Percentiles rank a stretch among this genome's conserved stretches.
phyloP scores from a whole-genome alignment of 2,329 filamentous ascomycete species.

The Ophiostoma fasciatum region DNA sequence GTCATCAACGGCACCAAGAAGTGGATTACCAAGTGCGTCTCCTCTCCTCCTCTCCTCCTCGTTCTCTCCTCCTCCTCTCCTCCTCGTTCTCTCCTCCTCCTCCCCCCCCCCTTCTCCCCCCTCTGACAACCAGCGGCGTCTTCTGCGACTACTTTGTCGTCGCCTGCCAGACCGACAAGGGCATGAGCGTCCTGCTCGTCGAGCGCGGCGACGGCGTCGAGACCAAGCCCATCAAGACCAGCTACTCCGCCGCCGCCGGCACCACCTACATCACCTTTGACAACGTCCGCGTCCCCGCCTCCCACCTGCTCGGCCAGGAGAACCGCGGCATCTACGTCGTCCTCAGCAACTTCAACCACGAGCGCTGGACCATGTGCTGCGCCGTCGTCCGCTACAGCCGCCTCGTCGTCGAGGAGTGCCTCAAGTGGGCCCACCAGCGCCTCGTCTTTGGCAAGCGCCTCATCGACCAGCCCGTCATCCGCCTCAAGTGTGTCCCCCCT shows the following conservation, averaged over 20 bases:
- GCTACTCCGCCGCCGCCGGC: constrained; percentile 64
- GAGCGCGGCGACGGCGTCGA: constrained; percentile 60
- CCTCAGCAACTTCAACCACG: constrained; percentile 79
- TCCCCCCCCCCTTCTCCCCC: not conserved
- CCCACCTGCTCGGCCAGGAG: constrained; percentile 66
- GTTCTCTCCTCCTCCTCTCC: not conserved
- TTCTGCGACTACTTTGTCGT: constrained; percentile 75
- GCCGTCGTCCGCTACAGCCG: constrained; percentile 50
- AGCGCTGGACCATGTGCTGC: constrained; percentile 62
- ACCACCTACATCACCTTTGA: constrained; percentile 73
- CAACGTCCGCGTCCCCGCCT: constrained; percentile 71
- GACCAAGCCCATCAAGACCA: constrained; percentile 65
- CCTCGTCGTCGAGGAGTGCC: constrained; percentile 62
- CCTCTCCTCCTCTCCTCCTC: too few relatives aligned
- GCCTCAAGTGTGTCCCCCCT: constrained; percentile 47
- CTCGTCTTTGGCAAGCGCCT: constrained; percentile 72
- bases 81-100: not conserved
- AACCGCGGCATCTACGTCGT: constrained; percentile 79
- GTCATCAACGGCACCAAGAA: constrained; percentile 64
- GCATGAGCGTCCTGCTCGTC: constrained; percentile 63
- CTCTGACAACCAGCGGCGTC: constrained; percentile 23
- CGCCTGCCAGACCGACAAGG: constrained; percentile 65
- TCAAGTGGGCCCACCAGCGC: constrained; percentile 82
- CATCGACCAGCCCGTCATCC: constrained; percentile 70
- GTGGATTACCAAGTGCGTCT: constrained; percentile 59